These are phyloP conservation scores for Daldinia grandis DNA, from an alignment of 495 filamentous ascomycete genomes.

Conservation along the genomic window DNA sequence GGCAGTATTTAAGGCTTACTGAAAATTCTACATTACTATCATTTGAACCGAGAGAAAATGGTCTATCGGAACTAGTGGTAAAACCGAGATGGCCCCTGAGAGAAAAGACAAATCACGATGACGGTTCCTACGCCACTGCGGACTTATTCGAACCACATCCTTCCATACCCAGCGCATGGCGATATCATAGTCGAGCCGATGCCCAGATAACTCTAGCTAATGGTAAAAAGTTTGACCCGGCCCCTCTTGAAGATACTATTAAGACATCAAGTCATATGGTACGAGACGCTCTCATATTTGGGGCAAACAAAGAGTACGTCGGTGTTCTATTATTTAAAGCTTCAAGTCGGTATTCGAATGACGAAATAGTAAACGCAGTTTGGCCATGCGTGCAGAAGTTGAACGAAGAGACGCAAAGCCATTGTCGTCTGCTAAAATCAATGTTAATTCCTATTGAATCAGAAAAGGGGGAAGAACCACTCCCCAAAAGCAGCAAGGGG, in stretches of 20 bases:
- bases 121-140: slow-evolving; percentile 64
- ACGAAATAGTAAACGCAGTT: slow-evolving; percentile 36
- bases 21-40: slow-evolving; percentile 41
- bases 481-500: slow-evolving; percentile 65
- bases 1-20: slow-evolving; percentile 67
- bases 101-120: slow-evolving; percentile 64
- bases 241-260: slow-evolving; percentile 64
- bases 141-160: slow-evolving; percentile 70
- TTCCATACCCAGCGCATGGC: slow-evolving; percentile 61
- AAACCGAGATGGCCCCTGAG: slow-evolving; percentile 69
- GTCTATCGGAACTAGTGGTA: slow-evolving; percentile 66
- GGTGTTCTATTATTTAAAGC: slow-evolving; percentile 56
- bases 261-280: slow-evolving; percentile 42
- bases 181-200: slow-evolving; percentile 67
- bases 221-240: slow-evolving; percentile 74
- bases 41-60: slow-evolving; percentile 65
- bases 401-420: slow-evolving; percentile 51
- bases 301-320: slow-evolving; percentile 53
- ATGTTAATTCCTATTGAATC: slow-evolving; percentile 55
- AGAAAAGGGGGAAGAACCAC: slow-evolving; percentile 19
- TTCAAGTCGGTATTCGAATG: slow-evolving; percentile 1
- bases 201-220: slow-evolving; percentile 69
- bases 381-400: slow-evolving; percentile 51
- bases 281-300: slow-evolving; percentile 59
- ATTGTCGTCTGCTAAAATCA: slow-evolving; percentile 54